Conservation (phyloP, 768 basidiomycete genomes). For the Termitomyces sp. region DNA sequence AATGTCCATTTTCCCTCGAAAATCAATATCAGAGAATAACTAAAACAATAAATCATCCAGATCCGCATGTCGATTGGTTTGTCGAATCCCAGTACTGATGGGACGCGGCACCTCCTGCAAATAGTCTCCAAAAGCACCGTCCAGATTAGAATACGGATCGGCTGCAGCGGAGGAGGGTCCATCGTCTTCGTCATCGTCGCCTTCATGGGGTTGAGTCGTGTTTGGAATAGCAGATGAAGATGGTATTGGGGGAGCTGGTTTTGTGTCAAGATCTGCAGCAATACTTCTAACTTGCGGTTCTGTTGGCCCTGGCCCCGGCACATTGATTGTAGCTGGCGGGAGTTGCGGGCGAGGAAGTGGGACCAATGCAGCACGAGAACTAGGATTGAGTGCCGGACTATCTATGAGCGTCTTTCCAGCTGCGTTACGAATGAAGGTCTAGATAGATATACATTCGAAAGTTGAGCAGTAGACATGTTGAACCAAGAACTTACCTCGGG, state of each 20-base stretch:
- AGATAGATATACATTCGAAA: slow-evolving; percentile 2
- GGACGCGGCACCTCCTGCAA: slow-evolving; percentile 68
- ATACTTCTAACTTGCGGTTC: slow-evolving; percentile 31
- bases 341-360: slow-evolving; percentile 49
- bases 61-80: slow-evolving; percentile 33
- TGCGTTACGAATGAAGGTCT: slow-evolving; percentile 94
- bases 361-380: slow-evolving; percentile 70
- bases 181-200: slow-evolving; percentile 36
- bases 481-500: slow-evolving; percentile 58
- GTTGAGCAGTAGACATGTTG: not conserved
- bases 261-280: slow-evolving; percentile 20
- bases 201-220: slow-evolving; percentile 12
- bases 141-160: slow-evolving; percentile 85
- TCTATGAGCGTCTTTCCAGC: slow-evolving; percentile 77
- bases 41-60: slow-evolving; percentile 69
- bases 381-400: slow-evolving; percentile 82
- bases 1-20: slow-evolving; percentile 9
- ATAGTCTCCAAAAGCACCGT: slow-evolving; percentile 70
- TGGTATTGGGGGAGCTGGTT: slow-evolving; percentile 28
- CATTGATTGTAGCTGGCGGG: slow-evolving; percentile 36
- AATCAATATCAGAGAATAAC: slow-evolving; percentile 2
- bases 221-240: slow-evolving; percentile 9
- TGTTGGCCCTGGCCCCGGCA: slow-evolving; percentile 59
- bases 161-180: slow-evolving; percentile 24
- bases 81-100: slow-evolving; percentile 36